Base-by-base conservation (phyloP, 1,139 yeast genomes). In the Sugiyamaella castrensis region DNA sequence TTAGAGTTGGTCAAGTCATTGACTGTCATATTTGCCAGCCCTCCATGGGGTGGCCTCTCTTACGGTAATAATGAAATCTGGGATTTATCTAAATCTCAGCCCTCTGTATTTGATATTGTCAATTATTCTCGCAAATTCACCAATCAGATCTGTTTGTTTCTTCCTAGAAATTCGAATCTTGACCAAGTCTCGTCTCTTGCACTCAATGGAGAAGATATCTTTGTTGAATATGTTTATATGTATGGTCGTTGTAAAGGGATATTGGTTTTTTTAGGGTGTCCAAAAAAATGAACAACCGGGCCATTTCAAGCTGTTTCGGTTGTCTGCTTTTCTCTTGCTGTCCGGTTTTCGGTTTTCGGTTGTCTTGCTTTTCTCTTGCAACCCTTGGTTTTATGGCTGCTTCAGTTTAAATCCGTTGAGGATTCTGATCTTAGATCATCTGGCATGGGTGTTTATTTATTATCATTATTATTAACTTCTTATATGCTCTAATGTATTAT, bases 21-120 rank as follows among this genome's bases (percentile, higher is more conserved):
- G n/a, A 30, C 33, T 59, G 75, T 87, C 40, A 74, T 85, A 6
- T 91, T 88, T 67, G 77, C 83, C 24, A 87, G 96, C 5, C 98
- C 98, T 0, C 98, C 98, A 0, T 92, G 98, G 98, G 98, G 98
- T 12, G 98, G 98, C 0, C 88, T 94, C 0, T 65, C 70, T 4
- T 92, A 91, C 67, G 68, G 71, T 32, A 60, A 69, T 9, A 57
- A 62, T 3, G 71, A 71, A 1, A 58, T 64, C 0, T 86, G 80
- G 69, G 81, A 82, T 55, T 60, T 81, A 13, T 66, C 68, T 44
- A 56, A 57, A 8, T 13, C 29, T 16, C 39, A 47, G 27, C 46
- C 43, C 4, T 51, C 46, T 24, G 57, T 41, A 65, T 72, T 76
- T 19, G 52, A 52, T 15, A 52, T 55, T 8, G 50, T 63, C 8